A percentile compares a stretch with the other conserved stretches of the same genome.
These are phyloP conservation scores for Pittosporum tobira DNA, from an alignment of 129 eudicot species.

Conservation along the genomic window DNA sequence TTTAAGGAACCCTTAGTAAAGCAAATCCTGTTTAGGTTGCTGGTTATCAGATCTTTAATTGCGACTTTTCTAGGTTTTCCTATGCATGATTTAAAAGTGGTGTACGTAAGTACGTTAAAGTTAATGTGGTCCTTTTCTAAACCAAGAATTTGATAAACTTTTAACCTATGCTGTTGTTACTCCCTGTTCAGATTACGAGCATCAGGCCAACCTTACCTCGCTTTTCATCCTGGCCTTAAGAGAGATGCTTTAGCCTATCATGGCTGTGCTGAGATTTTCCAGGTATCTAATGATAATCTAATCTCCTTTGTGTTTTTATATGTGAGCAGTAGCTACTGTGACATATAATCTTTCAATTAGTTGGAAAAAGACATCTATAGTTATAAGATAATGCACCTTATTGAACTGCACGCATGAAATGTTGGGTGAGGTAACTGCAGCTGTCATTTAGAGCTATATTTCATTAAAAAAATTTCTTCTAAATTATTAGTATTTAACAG, in stretches of 20 bases:
- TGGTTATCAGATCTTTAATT: no score
- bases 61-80: not conserved
- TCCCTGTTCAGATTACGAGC: conserved; percentile 59
- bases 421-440: not conserved
- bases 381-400: no score
- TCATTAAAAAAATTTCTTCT: not conserved
- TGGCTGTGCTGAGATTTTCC: conserved; percentile 98
- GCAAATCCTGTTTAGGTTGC: no score
- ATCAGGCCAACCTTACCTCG: conserved; percentile 88
- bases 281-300: conserved; percentile 32
- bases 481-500: not conserved
- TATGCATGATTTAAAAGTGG: not conserved
- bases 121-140: not conserved
- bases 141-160: not conserved
- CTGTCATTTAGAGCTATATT: not conserved
- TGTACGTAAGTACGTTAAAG: not conserved
- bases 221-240: conserved; percentile 85
- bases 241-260: conserved; percentile 81
- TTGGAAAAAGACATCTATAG: no score
- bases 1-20: no score
- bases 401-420: not conserved
- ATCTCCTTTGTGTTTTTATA: not conserved
- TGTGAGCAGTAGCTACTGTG: no score
- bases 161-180: no score
- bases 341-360: no score